phyloP scores from a whole-genome alignment of 164 flowering plant species.

The Macadamia tetraphylla region DNA sequence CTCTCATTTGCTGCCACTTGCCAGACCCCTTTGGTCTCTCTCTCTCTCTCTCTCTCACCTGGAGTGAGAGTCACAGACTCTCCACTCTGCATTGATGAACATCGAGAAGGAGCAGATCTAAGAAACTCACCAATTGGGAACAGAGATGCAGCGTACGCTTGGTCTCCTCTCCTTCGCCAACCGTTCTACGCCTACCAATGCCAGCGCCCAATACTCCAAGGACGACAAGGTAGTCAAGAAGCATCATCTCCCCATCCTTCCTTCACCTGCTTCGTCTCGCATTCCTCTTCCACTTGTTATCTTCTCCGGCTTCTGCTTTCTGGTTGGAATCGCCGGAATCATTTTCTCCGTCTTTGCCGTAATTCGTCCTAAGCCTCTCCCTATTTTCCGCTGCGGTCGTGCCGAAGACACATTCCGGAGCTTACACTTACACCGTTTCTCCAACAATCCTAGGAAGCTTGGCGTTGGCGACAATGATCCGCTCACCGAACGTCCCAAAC shows the following conservation, averaged over 20 bases:
- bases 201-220: conserved; percentile 13
- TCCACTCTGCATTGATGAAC: too few relatives aligned
- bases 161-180: background rate
- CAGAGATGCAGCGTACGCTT: conserved; percentile 21
- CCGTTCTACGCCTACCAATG: conserved; percentile 12
- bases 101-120: too few relatives aligned
- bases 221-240: conserved; percentile 20
- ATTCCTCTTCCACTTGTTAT: conserved; percentile 10
- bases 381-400: conserved; percentile 41
- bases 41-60: too few relatives aligned
- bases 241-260: conserved; percentile 13
- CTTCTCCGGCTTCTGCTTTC: conserved; percentile 30
- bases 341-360: conserved; percentile 30
- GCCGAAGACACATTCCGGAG: conserved; percentile 38
- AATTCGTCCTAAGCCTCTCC: conserved; percentile 21
- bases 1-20: too few relatives aligned
- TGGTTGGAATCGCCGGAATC: conserved; percentile 34
- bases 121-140: too few relatives aligned
- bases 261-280: background rate
- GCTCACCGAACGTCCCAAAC: conserved; percentile 32
- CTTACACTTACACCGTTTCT: conserved; percentile 14
- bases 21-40: too few relatives aligned
- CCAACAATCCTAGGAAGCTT: conserved; percentile 13
- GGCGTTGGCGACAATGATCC: conserved; percentile 11
- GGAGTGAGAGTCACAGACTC: too few relatives aligned